Evolutionary conservation across 176 grass and related monocot genomes (phyloP).

Genomic region (Oryza coarctata): DNA sequence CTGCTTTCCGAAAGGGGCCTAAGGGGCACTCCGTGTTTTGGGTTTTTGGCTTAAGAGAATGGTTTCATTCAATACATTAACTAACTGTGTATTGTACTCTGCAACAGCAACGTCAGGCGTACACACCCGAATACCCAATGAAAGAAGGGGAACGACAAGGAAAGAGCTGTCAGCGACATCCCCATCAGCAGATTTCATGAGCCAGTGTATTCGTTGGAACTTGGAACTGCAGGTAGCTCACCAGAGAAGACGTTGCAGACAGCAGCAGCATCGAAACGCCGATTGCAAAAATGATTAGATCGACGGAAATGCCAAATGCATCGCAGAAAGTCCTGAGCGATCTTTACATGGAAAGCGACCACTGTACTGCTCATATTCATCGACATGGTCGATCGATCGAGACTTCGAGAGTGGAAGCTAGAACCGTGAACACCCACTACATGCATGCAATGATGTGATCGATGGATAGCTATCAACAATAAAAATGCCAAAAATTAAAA

Average conservation of each 20-base stretch:
- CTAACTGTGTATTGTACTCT: neutral
- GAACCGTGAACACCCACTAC: neutral
- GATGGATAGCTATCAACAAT: neutral
- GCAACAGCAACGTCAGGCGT: neutral
- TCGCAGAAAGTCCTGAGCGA: slow-evolving; percentile 14
- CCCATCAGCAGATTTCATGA: neutral
- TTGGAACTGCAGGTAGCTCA: neutral
- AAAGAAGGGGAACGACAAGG: neutral
- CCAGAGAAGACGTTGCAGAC: slow-evolving; percentile 42
- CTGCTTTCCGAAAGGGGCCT: too few species aligned
- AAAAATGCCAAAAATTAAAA: neutral
- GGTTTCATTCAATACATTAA: too few species aligned
- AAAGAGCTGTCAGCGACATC: neutral
- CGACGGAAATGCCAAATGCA: neutral
- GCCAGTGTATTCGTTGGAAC: neutral
- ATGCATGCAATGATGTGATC: neutral
- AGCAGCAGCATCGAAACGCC: slow-evolving; percentile 30
- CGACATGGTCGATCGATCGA: neutral
- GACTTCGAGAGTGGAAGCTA: neutral
- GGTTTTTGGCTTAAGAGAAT: too few species aligned
- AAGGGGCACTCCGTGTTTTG: too few species aligned
- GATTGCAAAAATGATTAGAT: neutral
- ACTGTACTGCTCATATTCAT: neutral
- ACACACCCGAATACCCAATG: neutral
- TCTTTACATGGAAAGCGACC: slow-evolving; percentile 25